phyloP scores from a whole-genome alignment of 352 stramenopile species.

The Phytophthora sansomeana region DNA sequence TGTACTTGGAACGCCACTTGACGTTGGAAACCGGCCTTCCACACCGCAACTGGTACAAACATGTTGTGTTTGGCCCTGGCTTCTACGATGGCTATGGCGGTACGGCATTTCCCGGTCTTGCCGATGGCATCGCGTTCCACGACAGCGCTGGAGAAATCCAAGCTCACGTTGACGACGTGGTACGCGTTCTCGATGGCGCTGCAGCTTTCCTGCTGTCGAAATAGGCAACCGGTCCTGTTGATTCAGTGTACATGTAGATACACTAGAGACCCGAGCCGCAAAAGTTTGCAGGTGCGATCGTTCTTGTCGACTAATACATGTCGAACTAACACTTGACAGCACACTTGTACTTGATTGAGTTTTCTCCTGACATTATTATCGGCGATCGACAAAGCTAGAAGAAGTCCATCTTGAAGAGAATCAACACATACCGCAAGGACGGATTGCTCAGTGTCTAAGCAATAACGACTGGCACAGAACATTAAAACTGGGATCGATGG shows the following conservation, averaged over 20 bases:
- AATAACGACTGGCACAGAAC: too few relatives aligned
- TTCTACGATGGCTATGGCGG: slow-evolving; percentile 66
- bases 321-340: too few relatives aligned
- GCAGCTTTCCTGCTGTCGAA: slow-evolving; percentile 43
- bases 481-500: too few relatives aligned
- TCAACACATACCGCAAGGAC: too few relatives aligned
- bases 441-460: too few relatives aligned
- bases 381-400: too few relatives aligned
- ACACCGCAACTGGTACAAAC: slow-evolving; percentile 66
- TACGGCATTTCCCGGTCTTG: slow-evolving; percentile 59
- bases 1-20: slow-evolving; percentile 58
- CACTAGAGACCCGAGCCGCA: not conserved
- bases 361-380: too few relatives aligned
- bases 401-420: too few relatives aligned
- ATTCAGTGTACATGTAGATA: too few relatives aligned
- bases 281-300: not conserved
- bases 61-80: slow-evolving; percentile 66
- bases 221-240: not conserved
- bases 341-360: too few relatives aligned
- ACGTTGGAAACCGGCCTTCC: slow-evolving; percentile 47
- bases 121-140: slow-evolving; percentile 55
- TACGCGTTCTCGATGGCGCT: slow-evolving; percentile 40
- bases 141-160: slow-evolving; percentile 49
- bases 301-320: too few relatives aligned
- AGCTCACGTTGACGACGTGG: slow-evolving; percentile 54